Base-by-base conservation (phyloP, 495 filamentous ascomycete genomes). In the Penicillium pancosmium region DNA sequence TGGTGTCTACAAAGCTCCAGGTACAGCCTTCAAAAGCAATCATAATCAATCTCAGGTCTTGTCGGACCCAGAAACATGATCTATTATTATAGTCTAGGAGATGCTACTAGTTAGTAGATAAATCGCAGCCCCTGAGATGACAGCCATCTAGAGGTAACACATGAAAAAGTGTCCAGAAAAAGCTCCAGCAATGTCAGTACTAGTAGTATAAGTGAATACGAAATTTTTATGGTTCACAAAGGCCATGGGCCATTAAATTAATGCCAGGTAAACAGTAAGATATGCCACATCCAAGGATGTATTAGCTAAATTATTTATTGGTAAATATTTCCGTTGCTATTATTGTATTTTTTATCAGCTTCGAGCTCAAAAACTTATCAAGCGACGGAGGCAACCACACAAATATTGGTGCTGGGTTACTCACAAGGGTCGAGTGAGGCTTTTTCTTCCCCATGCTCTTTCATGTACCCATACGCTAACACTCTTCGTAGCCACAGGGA, bases 401-500 rank as follows among this genome's bases (percentile, higher is more conserved):
- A 0, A 9, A 9, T 38, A 5, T 38, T 38, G 36, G 36, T 31
- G 12, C 10, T 38, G 36, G 9, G 18, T 10, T 34, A 61, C 65
- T 65, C 23, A 68, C 65, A 68, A 65, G 11, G 50, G 52, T 9
- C 54, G 54, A 23, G 47, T 13, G 1, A 68, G 59, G 25, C 38
- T 18, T 15, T 55, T 55, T 49, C 62, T 60, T 13, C 62, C 62
- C n/a, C 55, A 33, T 4, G 65, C 65, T 34, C 47, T 56, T 2
- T 74, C 73, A 62, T 85, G 83, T 2, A 86, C 84, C 81, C 84
- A 89, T 13, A 88, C 78, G 59, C 83, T 80, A 0, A 88, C 78
- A 59, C 82, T 84, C 38, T 76, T 80, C 19, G 73, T 70, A n/a
- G 73, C 69, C 41, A 86, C 86, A 0, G 72, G 73, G 57, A 89